Conservation (phyloP, 768 basidiomycete genomes). For the Piloderma croceum region DNA sequence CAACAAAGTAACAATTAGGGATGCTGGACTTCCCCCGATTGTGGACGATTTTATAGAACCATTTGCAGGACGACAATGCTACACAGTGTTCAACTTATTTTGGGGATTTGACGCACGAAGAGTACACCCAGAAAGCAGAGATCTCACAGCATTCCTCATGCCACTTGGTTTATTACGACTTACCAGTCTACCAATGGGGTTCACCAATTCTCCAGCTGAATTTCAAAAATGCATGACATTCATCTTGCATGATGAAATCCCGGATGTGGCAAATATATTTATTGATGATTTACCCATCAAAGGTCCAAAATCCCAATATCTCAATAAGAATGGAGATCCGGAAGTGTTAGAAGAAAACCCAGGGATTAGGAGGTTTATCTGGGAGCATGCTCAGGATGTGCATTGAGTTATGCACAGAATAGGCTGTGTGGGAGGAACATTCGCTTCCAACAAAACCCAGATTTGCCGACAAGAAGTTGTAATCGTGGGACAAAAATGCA, state of each 20-base stretch:
- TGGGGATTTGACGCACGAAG: no score
- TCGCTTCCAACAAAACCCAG: no score
- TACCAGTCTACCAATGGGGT: constrained; percentile 33
- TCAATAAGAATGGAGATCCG: no score
- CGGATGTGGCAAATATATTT: constrained; percentile 18
- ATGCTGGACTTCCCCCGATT: no score
- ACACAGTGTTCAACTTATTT: no score
- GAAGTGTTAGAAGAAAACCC: constrained; percentile 14
- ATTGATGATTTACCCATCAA: constrained; percentile 29
- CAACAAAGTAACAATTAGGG: no score
- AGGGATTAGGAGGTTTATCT: constrained; percentile 19
- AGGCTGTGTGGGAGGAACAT: constrained; percentile 33
- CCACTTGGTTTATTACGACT: constrained; percentile 27
- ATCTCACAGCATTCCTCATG: constrained; percentile 29
- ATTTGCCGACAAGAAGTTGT: constrained; percentile 12
- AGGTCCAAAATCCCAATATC: constrained; percentile 9
- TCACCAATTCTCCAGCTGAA: no score
- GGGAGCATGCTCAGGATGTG: constrained; percentile 19
- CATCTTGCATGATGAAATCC: constrained; percentile 28
- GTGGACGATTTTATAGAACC: constrained; percentile 29
- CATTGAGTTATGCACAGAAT: no score
- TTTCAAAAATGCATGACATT: no score
- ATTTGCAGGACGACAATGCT: constrained; percentile 24
- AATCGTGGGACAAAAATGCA: constrained; percentile 23
- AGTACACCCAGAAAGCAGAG: constrained; percentile 18